Percentiles rank a stretch among this genome's conserved stretches.
Conservation (phyloP, 352 stramenopile species). For the Globisporangium echinulatum region DNA sequence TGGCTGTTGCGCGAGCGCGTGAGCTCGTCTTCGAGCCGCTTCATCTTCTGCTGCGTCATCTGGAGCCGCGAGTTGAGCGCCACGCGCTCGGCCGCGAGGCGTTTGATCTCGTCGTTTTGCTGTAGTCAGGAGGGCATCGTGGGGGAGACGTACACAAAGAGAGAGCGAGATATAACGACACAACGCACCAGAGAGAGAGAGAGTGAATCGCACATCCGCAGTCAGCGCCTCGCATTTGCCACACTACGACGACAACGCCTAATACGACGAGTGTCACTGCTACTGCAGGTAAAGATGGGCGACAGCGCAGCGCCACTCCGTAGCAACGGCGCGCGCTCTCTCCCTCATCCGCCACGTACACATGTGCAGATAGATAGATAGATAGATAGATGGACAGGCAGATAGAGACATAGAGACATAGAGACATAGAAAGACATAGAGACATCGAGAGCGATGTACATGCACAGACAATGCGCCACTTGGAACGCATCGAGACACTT, state of each 20-base stretch:
- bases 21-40: constrained; percentile 52
- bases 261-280: no score
- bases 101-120: constrained; percentile 53
- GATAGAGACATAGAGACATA: not conserved
- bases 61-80: constrained; percentile 41
- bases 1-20: constrained; percentile 37
- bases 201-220: not conserved
- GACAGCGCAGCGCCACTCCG: no score
- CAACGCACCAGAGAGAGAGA: not conserved
- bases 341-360: not conserved
- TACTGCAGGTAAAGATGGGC: no score
- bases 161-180: not conserved
- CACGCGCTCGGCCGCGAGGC: constrained; percentile 35
- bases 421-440: not conserved
- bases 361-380: not conserved
- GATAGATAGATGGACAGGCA: not conserved
- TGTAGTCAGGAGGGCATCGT: constrained; percentile 5
- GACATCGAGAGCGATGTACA: constrained; percentile 10
- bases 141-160: not conserved
- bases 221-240: no score
- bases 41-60: constrained; percentile 44
- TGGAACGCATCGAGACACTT: constrained; percentile 11
- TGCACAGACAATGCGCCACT: constrained; percentile 12
- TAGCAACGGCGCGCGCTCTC: no score
- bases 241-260: no score